A percentile compares a stretch with the other conserved stretches of the same genome.
phyloP scores from a whole-genome alignment of 345 rosid genomes.

The Dipteronia sinensis region DNA sequence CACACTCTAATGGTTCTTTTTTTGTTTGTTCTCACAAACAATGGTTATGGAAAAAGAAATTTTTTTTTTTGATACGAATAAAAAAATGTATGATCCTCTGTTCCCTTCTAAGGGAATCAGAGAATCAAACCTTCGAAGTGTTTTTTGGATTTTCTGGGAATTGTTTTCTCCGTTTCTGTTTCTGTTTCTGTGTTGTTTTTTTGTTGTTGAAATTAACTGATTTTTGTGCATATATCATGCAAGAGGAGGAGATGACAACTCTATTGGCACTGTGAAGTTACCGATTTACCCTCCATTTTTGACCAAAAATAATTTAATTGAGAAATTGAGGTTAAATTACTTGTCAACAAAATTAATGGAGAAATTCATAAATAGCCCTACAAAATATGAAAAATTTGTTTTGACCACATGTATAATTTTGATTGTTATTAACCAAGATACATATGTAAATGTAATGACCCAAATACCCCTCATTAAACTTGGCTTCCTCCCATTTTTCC shows the following conservation, averaged over 20 bases:
- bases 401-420: too few relatives aligned
- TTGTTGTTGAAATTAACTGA: background rate
- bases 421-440: too few relatives aligned
- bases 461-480: too few relatives aligned
- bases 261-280: background rate
- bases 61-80: background rate
- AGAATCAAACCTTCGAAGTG: conserved; percentile 44
- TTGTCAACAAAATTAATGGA: too few relatives aligned
- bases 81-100: conserved; percentile 54
- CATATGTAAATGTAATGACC: too few relatives aligned
- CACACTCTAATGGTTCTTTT: background rate
- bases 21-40: background rate
- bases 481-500: too few relatives aligned
- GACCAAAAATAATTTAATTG: too few relatives aligned
- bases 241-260: background rate
- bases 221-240: background rate
- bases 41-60: background rate
- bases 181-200: background rate
- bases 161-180: background rate
- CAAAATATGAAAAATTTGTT: too few relatives aligned
- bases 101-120: conserved; percentile 68
- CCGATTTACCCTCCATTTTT: conserved; percentile 11
- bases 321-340: too few relatives aligned
- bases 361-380: too few relatives aligned
- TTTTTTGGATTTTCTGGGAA: background rate